Conservation (phyloP, 306 rosid genomes). For the Chamaecrista fasciculata region DNA sequence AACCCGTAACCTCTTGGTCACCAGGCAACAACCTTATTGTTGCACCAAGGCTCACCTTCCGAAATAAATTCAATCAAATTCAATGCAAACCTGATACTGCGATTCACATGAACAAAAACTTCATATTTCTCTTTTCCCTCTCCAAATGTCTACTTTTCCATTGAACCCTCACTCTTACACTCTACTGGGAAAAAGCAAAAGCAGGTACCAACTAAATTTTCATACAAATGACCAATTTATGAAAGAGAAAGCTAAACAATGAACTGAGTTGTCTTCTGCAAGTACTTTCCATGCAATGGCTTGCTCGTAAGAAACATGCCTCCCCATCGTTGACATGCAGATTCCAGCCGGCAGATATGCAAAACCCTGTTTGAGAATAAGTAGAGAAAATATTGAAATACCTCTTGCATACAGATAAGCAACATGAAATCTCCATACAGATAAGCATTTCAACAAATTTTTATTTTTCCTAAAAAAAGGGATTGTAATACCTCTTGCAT, state of each 20-base stretch:
- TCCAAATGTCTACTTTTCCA: constrained; percentile 11
- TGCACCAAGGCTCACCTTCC: no score
- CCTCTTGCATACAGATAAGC: background rate
- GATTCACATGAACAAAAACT: constrained; percentile 44
- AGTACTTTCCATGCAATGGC: constrained; percentile 95
- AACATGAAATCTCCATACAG: background rate
- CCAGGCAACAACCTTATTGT: no score
- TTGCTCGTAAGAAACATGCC: constrained; percentile 83
- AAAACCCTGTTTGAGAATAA: constrained; percentile 52
- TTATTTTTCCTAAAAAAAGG: no score
- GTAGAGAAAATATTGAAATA: background rate
- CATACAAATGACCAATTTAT: constrained; percentile 97
- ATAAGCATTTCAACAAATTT: background rate
- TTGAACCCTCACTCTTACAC: constrained; percentile 23
- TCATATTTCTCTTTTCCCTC: constrained; percentile 21
- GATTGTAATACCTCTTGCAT: constrained; percentile 70
- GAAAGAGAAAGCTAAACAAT: constrained; percentile 91
- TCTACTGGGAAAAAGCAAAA: constrained; percentile 32
- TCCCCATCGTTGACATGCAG: constrained; percentile 93
- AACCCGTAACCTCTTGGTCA: no score
- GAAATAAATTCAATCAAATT: constrained; percentile 57
- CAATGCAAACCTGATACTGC: constrained; percentile 46
- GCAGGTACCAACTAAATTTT: constrained; percentile 25
- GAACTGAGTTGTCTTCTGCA: constrained; percentile 67
- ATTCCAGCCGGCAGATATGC: constrained; percentile 80